phyloP scores from a whole-genome alignment of 2,329 filamentous ascomycete species.

The Colletotrichum brevisporum region DNA sequence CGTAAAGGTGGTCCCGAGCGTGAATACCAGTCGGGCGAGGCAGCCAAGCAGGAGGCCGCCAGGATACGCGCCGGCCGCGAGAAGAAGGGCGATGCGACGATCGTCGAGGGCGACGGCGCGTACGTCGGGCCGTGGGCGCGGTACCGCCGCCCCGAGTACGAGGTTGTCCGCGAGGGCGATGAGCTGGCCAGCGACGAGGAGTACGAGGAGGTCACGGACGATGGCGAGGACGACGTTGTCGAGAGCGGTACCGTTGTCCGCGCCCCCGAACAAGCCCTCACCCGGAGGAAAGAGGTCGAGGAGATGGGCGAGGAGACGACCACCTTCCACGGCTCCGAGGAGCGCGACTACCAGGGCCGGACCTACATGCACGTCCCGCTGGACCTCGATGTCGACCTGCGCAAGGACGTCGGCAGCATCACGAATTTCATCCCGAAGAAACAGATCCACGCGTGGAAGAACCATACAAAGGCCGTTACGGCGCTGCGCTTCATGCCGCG shows the following conservation, averaged over 20 bases:
- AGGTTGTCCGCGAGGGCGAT: constrained; percentile 80
- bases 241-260: constrained; percentile 74
- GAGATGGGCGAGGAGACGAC: constrained; percentile 81
- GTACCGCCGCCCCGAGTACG: constrained; percentile 81
- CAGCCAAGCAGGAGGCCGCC: constrained; percentile 80
- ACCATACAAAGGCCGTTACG: constrained; percentile 87
- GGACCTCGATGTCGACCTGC: constrained; percentile 88
- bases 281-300: constrained; percentile 70
- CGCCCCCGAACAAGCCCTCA: constrained; percentile 68
- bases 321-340: constrained; percentile 85
- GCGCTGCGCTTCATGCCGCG: constrained; percentile 90
- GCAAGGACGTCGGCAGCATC: constrained; percentile 82
- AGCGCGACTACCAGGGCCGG: constrained; percentile 93
- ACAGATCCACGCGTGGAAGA: constrained; percentile 89
- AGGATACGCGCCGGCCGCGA: constrained; percentile 82
- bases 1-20: constrained; percentile 71
- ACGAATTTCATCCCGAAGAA: constrained; percentile 98
- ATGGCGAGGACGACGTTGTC: constrained; percentile 82
- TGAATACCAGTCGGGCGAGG: constrained; percentile 66
- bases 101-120: constrained; percentile 88
- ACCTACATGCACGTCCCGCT: constrained; percentile 98
- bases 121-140: constrained; percentile 97
- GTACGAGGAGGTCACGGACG: constrained; percentile 83
- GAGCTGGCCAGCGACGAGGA: constrained; percentile 85
- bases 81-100: constrained; percentile 84